Evolutionary conservation across 1,139 yeast genomes (phyloP), one percentile per base, ranked within the genome.

Genomic region (Blastobotrys serpentis): DNA sequence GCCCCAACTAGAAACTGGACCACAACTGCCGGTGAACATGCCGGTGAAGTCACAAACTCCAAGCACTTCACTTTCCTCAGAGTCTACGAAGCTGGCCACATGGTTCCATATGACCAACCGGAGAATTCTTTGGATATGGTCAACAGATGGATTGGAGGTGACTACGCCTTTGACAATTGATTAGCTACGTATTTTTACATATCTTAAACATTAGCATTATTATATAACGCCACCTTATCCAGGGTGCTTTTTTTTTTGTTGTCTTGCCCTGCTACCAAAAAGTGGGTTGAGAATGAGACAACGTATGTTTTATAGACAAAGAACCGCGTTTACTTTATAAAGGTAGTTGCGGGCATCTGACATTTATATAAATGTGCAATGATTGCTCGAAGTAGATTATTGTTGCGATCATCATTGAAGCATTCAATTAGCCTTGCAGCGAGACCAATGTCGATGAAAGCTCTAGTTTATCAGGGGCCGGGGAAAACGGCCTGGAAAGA

Each of bases 21-120:
- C 53, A 82, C 81, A 2, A 49, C 42, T 22, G 49, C 49, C 48
- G 48, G 59, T 56, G 13, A 46, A 52, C 19, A 33, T 13, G 50
- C 56, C 3, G 61, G 62, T 14, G 68, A 68, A 33, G 77, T 77
- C 30, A 68, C 71, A 49, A 76, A 75, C 62, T 69, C 65, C 54
- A 75, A 72, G 14, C 70, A 75, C 50, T 80, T 81, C 59, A 77
- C 84, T 1, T 81, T 79, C 66, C 70, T 81, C 56, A 70, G 84
- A 59, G 73, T 81, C 46, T 79, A 67, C 56, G 81, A 76, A 53
- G 85, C 83, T 47, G 86, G 86, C 17, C 79, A 77, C 66, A 79
- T 78, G 79, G 82, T 79, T 52, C 94, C 95, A 36, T 80, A 70
- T 58, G 86, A 86, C 63, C 89, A 83, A 67, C 92, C 94, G 11